These are phyloP conservation scores for Arabidopsis arenosa DNA, from an alignment of 345 rosid genomes.

Conservation along the genomic window DNA sequence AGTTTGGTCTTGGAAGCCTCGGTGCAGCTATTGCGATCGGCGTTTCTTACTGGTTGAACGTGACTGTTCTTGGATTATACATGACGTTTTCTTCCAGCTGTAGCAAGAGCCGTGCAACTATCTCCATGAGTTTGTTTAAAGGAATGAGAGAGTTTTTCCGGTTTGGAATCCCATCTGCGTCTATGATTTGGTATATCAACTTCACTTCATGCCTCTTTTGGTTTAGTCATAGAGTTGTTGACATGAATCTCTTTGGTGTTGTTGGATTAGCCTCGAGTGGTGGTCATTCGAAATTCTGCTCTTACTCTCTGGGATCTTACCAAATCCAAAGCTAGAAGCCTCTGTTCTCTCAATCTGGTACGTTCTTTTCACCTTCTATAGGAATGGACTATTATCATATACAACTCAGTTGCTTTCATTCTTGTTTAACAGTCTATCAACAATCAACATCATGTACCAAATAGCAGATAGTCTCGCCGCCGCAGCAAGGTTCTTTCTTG, in stretches of 20 bases:
- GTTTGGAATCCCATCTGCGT: constrained; percentile 72
- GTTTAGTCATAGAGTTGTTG: neutral
- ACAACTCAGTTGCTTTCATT: constrained; percentile 13
- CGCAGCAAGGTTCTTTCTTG: constrained; percentile 62
- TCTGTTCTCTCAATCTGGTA: constrained; percentile 91
- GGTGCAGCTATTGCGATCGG: constrained; percentile 63
- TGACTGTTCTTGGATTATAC: constrained; percentile 54
- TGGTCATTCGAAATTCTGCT: constrained; percentile 92
- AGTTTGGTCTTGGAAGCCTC: constrained; percentile 48
- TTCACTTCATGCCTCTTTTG: neutral
- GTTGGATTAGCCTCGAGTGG: constrained; percentile 75
- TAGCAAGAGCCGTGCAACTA: constrained; percentile 49
- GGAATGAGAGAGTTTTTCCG: constrained; percentile 65
- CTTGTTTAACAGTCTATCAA: constrained; percentile 57
- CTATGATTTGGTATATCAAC: constrained; percentile 65
- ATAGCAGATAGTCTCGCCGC: constrained; percentile 69
- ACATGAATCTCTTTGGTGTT: constrained; percentile 35
- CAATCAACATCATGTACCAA: constrained; percentile 55
- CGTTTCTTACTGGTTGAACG: constrained; percentile 63
- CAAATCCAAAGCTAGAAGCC: constrained; percentile 87
- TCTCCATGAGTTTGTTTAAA: constrained; percentile 54
- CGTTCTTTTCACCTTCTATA: constrained; percentile 26
- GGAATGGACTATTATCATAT: neutral
- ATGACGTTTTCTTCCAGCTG: constrained; percentile 57
- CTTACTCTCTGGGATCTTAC: constrained; percentile 80